phyloP scores from a whole-genome alignment of 1,284 basidiomycete species.

The Microbotryum silenes-acaulis region DNA sequence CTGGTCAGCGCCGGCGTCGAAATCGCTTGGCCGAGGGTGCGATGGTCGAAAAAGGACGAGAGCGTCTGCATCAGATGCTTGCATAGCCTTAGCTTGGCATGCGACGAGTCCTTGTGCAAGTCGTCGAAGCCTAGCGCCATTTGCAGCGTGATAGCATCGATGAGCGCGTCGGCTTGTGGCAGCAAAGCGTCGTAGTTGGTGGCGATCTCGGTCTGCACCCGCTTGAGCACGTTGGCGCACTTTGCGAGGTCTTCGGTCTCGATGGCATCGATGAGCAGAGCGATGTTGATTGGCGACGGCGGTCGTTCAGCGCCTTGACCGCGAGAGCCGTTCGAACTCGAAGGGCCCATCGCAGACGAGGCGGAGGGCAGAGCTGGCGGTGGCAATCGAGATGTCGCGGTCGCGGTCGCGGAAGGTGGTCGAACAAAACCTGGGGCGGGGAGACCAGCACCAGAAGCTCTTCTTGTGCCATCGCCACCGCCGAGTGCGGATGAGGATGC shows the following conservation, averaged over 20 bases:
- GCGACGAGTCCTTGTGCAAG: slow-evolving; percentile 48
- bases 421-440: slow-evolving; percentile 11
- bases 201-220: slow-evolving; percentile 58
- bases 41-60: slow-evolving; percentile 82
- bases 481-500: too few species aligned
- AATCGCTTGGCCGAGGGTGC: slow-evolving; percentile 68
- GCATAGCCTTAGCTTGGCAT: slow-evolving; percentile 77
- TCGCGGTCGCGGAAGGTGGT: slow-evolving; percentile 2
- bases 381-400: background rate
- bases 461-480: too few species aligned
- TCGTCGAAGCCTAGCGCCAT: slow-evolving; percentile 83
- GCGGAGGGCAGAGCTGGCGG: background rate
- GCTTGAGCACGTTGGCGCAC: slow-evolving; percentile 90
- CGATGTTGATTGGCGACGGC: slow-evolving; percentile 3
- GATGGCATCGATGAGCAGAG: slow-evolving; percentile 19
- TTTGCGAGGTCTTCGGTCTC: slow-evolving; percentile 39
- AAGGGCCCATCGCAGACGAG: background rate
- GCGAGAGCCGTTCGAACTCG: slow-evolving; percentile 15
- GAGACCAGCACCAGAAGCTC: slow-evolving; percentile 3
- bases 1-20: slow-evolving; percentile 69
- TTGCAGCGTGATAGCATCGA: slow-evolving; percentile 78
- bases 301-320: background rate
- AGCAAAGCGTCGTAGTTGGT: slow-evolving; percentile 53
- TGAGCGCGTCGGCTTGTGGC: slow-evolving; percentile 73
- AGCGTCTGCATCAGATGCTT: slow-evolving; percentile 94